Base-by-base conservation (phyloP, 2,329 filamentous ascomycete species). In the Grosmannia penicillata region DNA sequence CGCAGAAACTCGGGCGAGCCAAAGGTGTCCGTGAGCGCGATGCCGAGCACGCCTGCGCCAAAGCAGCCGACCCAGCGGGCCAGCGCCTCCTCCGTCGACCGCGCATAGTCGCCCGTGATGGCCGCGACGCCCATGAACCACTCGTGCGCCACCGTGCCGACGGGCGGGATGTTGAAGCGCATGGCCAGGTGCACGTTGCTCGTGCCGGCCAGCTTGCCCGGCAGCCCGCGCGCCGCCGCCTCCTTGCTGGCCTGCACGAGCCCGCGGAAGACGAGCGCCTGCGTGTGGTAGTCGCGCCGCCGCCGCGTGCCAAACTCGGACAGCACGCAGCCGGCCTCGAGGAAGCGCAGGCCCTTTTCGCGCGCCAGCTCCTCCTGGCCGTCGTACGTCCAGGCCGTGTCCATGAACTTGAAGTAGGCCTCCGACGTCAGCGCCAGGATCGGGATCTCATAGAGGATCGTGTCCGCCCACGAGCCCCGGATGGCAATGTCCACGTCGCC, bases 91-190 rank as follows among this genome's bases (percentile, higher is more conserved):
- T 93, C 85, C 27, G 87, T 93, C 4, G 91, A 87, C 44, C 72
- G 68, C 48, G 75, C 71, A 54, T 98, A 98, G 58, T 95, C 74
- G 45, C 84, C 71, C 5, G 80, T 83, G 49, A 95, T 85, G 28
- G 91, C 87, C 1, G 91, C 91, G 45, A 93, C 89, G 30, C 85
- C 87, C 91, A 98, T 98, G 65, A 95, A 96, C 91, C 91, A 98
- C 61, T 98, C 91, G 53, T 98, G 91, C 1, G 91, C 91, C 2
- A 76, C 72, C 0, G 91, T 98, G 6, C 91, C 91, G 11, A 96
- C 73, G 0, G 91, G 86, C 4, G 75, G 63, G 33, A 95, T 75
- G 32, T 75, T 77, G 59, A 93, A 89, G 51, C 85, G 81, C 85
- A 93, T 94, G 10, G 91, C 91, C 47, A 98, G 75, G 56, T 96